Evolutionary conservation across 2,329 filamentous ascomycete species (phyloP), one percentile per base, ranked within the genome.

Genomic region (Thelonectria rubi): DNA sequence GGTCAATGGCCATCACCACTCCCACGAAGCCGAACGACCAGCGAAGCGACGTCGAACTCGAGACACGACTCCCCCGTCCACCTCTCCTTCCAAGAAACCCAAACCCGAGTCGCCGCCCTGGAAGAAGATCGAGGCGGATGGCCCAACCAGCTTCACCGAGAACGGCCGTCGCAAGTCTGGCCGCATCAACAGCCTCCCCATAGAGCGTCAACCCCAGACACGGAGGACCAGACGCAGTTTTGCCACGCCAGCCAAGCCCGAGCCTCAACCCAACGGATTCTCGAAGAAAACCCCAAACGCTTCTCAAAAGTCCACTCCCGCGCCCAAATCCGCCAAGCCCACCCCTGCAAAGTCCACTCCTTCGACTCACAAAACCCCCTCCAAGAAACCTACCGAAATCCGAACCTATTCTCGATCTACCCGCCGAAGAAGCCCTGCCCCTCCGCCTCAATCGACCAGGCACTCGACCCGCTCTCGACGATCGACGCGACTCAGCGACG

Each of bases 51-150:
- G 88, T 64, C 88, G 88, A 74, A 82, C 86, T 30, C 81, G 79
- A 64, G 80, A 84, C 10, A 73, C 75, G 64, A 84, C 79, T 21
- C 80, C 81, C 34, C 73, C 63, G n/a, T 73, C 76, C 60, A 60
- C 70, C 77, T 81, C 63, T 60, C 60, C 70, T 77, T 81, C 63
- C 72, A 77, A 72, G 81, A 89, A 78, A 61, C 62, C 65, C 0
- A 79, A 79, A 57, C 79, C 81, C 55, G 83, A 85, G 62, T 98
- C 94, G 65, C 95, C 95, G 67, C 95, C 95, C 20, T 99, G 95
- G 95, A 98, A 95, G 81, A 92, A 88, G 72, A 86, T 91, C 65
- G 86, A 86, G 61, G 92, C 91, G 42, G 91, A 97, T 26, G 95
- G 95, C 0, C 95, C 95, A 20, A 95, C 94, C 3, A 91, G 91